These are phyloP conservation scores for Suhomyces wounanorum DNA, from an alignment of 1,139 yeast species.

Conservation along the genomic window DNA sequence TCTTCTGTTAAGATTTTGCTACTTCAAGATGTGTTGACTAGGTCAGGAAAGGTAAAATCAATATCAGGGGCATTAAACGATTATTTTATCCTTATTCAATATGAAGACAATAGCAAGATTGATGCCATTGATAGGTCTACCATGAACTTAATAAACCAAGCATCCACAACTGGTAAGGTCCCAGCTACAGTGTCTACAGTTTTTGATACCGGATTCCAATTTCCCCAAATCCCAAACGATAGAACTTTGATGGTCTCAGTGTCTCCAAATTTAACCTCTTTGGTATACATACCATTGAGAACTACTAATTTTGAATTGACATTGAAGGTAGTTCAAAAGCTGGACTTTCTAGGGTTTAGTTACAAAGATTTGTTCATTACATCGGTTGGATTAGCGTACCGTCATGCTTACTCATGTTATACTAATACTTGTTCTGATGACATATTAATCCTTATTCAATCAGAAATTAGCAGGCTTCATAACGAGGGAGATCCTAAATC, in stretches of 20 bases:
- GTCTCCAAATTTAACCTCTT: conserved; percentile 62
- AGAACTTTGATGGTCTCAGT: conserved; percentile 45
- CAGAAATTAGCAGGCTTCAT: conserved; percentile 37
- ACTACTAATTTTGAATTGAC: conserved; percentile 24
- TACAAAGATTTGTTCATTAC: conserved; percentile 40
- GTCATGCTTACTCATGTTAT: conserved; percentile 70
- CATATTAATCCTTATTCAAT: conserved; percentile 54
- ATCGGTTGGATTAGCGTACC: conserved; percentile 62
- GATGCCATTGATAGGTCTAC: conserved; percentile 43
- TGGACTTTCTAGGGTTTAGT: conserved; percentile 19
- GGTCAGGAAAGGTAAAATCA: conserved; percentile 25
- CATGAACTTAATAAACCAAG: conserved; percentile 25
- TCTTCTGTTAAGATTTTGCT: conserved; percentile 17
- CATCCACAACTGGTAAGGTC: neutral
- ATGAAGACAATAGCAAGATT: conserved; percentile 41
- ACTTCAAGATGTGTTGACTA: conserved; percentile 26
- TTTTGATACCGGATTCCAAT: conserved; percentile 59
- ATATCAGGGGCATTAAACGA: conserved; percentile 29
- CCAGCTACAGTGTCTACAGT: conserved; percentile 45
- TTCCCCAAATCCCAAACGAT: conserved; percentile 30
- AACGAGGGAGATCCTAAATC: conserved; percentile 18
- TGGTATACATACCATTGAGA: conserved; percentile 36
- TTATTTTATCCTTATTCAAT: conserved; percentile 27
- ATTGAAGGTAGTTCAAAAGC: conserved; percentile 33
- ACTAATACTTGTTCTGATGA: conserved; percentile 68